phyloP scores from a whole-genome alignment of 106 monocot species.

The Gastrodia elata region DNA sequence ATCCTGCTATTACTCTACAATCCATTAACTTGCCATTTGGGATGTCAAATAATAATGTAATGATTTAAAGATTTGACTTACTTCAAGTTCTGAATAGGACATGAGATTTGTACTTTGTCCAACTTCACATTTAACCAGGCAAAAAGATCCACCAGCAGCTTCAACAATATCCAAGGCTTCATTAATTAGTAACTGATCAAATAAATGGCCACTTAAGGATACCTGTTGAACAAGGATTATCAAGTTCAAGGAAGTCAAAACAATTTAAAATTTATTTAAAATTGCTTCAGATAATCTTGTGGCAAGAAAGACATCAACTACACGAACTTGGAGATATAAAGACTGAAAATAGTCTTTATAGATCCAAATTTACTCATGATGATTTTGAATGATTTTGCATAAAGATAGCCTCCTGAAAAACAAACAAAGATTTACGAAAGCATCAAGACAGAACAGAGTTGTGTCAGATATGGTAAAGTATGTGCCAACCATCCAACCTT shows the following conservation, averaged over 20 bases:
- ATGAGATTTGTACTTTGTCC: constrained; percentile 67
- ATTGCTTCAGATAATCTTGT: background rate
- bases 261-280: background rate
- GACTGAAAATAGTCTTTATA: no score
- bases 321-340: no score
- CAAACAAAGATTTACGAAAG: constrained; percentile 2
- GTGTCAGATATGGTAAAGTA: background rate
- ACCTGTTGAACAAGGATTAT: constrained; percentile 34
- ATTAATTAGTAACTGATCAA: constrained; percentile 91
- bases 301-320: background rate
- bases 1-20: background rate
- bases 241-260: background rate
- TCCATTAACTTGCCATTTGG: background rate
- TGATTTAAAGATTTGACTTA: constrained; percentile 24
- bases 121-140: constrained; percentile 71
- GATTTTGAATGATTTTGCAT: no score
- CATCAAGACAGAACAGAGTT: background rate
- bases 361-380: no score
- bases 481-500: background rate
- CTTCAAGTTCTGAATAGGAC: constrained; percentile 96
- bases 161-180: constrained; percentile 94
- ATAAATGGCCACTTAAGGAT: constrained; percentile 91
- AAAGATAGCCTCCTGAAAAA: no score
- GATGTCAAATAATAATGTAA: background rate
- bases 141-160: constrained; percentile 82